These are phyloP conservation scores for Quercus cerris DNA, from an alignment of 306 rosid species.

Conservation along the genomic window DNA sequence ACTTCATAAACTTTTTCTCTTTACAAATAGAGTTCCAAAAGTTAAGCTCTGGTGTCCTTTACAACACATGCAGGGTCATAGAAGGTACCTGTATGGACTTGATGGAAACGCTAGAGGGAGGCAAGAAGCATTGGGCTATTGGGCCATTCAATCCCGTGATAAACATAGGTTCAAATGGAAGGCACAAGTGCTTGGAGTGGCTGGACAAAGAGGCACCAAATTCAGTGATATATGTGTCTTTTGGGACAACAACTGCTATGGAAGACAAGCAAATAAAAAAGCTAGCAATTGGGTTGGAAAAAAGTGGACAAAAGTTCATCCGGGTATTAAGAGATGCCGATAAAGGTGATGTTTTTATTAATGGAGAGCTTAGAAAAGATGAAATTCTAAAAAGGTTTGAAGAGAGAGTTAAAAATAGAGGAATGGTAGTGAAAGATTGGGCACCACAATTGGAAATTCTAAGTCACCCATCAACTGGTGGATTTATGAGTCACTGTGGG, in stretches of 20 bases:
- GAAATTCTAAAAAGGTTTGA: constrained; percentile 57
- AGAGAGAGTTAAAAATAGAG: constrained; percentile 31
- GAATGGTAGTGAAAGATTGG: constrained; percentile 62
- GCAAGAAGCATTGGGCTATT: constrained; percentile 55
- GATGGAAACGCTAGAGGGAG: constrained; percentile 16
- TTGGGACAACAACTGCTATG: constrained; percentile 63
- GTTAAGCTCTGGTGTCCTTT: constrained; percentile 35
- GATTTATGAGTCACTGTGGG: constrained; percentile 75
- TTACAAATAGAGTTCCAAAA: constrained; percentile 32
- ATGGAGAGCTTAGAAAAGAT: constrained; percentile 1
- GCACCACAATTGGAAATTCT: constrained; percentile 68
- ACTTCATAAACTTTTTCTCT: constrained; percentile 33
- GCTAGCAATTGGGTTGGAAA: constrained; percentile 69
- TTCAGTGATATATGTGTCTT: constrained; percentile 60
- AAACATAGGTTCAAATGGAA: constrained; percentile 3
- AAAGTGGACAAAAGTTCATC: constrained; percentile 51
- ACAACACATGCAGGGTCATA: constrained; percentile 46
- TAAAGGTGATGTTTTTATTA: constrained; percentile 38
- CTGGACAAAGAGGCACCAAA: constrained; percentile 35
- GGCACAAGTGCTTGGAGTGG: constrained; percentile 43
- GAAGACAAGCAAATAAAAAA: constrained; percentile 49
- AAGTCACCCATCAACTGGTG: constrained; percentile 44
- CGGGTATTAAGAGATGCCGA: constrained; percentile 79
- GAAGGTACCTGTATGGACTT: constrained; percentile 50
- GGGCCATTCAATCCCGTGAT: constrained; percentile 60